Conservation (phyloP, 192 early-diverging fungal genomes). For the Linderina pennispora region DNA sequence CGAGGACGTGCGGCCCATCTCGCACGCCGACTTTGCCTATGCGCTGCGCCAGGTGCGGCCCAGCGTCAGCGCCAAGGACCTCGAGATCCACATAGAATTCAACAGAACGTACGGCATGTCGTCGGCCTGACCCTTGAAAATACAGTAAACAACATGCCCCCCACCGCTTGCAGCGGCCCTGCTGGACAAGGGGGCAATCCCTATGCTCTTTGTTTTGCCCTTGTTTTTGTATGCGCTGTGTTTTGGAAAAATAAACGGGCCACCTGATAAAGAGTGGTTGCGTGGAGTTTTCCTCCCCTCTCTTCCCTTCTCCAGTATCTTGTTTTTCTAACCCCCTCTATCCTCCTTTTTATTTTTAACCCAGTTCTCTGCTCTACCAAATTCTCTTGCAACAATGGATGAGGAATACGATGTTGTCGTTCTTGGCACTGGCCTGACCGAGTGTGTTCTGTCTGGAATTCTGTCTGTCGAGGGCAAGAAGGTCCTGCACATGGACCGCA, state of each 20-base stretch:
- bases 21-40: slow-evolving; percentile 65
- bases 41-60: slow-evolving; percentile 79
- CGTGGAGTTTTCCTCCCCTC: too few species aligned
- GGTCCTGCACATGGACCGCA: slow-evolving; percentile 87
- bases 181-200: too few species aligned
- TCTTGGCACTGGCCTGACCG: slow-evolving; percentile 83
- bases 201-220: too few species aligned
- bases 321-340: too few species aligned
- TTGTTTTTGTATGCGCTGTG: too few species aligned
- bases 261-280: too few species aligned
- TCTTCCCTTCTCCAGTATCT: too few species aligned
- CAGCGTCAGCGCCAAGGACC: slow-evolving; percentile 76
- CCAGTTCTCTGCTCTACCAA: background rate
- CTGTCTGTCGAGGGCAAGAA: slow-evolving; percentile 88
- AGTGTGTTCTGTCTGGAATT: slow-evolving; percentile 83
- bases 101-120: slow-evolving; percentile 67
- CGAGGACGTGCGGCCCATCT: slow-evolving; percentile 71
- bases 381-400: slow-evolving; percentile 50
- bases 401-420: slow-evolving; percentile 87
- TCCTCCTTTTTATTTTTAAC: too few species aligned
- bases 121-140: too few species aligned
- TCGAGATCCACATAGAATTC: slow-evolving; percentile 68
- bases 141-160: too few species aligned
- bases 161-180: too few species aligned
- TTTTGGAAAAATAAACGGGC: too few species aligned